Evolutionary conservation across 2,329 filamentous ascomycete species (phyloP).

Genomic region (Cytospora piceae): DNA sequence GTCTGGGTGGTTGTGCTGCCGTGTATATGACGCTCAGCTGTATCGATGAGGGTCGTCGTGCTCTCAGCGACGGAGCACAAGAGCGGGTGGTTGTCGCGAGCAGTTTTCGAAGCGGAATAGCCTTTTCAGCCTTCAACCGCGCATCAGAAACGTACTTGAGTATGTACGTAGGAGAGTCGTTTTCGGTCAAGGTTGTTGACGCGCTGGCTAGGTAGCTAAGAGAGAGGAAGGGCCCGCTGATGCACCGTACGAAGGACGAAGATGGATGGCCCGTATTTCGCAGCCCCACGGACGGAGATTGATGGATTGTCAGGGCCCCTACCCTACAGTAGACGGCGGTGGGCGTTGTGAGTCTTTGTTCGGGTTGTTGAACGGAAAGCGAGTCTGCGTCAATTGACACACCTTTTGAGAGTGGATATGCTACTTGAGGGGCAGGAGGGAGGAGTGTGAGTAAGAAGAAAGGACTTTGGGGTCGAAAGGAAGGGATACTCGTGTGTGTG

Average conservation of each 20-base stretch:
- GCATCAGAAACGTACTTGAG: not conserved
- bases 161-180: conserved; percentile 4
- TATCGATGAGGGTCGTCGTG: not conserved
- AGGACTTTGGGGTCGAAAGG: not conserved
- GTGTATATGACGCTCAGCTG: not conserved
- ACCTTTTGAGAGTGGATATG: not conserved
- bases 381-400: conserved; percentile 10
- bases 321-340: not conserved
- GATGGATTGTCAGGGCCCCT: conserved; percentile 3
- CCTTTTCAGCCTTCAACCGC: not conserved
- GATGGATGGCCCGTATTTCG: conserved; percentile 25
- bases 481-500: not conserved
- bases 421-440: not conserved
- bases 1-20: not conserved
- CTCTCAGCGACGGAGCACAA: not conserved
- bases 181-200: conserved; percentile 7
- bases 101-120: not conserved
- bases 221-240: conserved; percentile 16
- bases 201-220: conserved; percentile 12
- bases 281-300: conserved; percentile 26
- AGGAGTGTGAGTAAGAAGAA: not conserved
- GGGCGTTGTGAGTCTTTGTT: conserved; percentile 4
- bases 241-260: conserved; percentile 18
- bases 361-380: not conserved
- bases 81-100: not conserved